Percentiles rank a stretch among this genome's conserved stretches.
Conservation (phyloP, 345 rosid species). For the Eucalyptus brandiana region DNA sequence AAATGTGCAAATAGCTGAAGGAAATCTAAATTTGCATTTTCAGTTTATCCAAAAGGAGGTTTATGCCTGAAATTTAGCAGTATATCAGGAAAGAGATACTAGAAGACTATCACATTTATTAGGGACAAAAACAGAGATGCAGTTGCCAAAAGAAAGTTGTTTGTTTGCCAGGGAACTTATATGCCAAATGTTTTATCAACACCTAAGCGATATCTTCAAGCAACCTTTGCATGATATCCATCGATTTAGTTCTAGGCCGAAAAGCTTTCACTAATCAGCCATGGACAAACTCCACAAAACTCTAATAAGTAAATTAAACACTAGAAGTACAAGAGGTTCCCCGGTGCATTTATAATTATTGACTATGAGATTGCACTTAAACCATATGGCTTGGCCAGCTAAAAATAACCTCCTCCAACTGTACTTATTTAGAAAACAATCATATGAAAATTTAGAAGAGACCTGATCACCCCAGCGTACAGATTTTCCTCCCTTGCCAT, state of each 20-base stretch:
- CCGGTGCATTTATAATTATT: neutral
- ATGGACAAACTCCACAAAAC: neutral
- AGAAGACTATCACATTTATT: neutral
- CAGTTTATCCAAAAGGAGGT: neutral
- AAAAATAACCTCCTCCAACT: neutral
- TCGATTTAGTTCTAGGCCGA: neutral
- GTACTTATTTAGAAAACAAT: neutral
- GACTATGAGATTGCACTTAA: neutral
- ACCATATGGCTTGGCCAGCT: neutral
- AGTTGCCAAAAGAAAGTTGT: neutral
- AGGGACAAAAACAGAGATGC: neutral
- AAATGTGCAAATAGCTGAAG: neutral
- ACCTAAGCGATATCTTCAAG: neutral
- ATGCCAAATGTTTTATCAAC: neutral
- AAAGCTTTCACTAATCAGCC: neutral
- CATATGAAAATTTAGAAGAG: neutral
- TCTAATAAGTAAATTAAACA: neutral
- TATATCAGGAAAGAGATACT: neutral
- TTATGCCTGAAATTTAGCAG: neutral
- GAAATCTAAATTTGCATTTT: neutral
- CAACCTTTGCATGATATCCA: neutral
- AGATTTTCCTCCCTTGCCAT: constrained; percentile 45
- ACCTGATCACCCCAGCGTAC: constrained; percentile 94
- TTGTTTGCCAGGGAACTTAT: neutral
- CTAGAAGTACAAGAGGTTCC: neutral